Conservation (phyloP, 2,329 filamentous ascomycete genomes). For the Drechslerella dactyloides region DNA sequence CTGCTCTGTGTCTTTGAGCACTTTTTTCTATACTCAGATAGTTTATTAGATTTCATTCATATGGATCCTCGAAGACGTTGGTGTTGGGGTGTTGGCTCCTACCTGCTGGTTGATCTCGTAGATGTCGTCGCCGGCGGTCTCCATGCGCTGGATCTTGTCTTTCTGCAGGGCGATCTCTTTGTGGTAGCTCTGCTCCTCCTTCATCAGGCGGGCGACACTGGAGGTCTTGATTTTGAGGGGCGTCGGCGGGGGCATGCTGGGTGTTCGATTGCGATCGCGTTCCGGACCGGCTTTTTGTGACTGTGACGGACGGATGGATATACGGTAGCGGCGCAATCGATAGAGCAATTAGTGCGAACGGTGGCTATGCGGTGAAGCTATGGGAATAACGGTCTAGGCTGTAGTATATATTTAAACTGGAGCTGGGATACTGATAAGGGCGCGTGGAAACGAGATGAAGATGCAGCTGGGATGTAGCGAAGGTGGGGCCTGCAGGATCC, state of each 20-base stretch:
- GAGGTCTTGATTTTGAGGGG: slow-evolving; percentile 79
- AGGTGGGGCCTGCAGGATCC: slow-evolving; percentile 2
- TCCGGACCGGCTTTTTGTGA: too few species aligned
- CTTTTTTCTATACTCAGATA: slow-evolving; percentile 68
- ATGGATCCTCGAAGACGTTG: slow-evolving; percentile 1
- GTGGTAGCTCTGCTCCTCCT: slow-evolving; percentile 90
- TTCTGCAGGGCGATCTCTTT: slow-evolving; percentile 80
- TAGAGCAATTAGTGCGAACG: too few species aligned
- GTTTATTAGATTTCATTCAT: slow-evolving; percentile 6
- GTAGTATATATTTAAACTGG: too few species aligned
- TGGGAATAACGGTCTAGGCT: too few species aligned
- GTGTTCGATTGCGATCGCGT: not conserved
- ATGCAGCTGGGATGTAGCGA: not conserved
- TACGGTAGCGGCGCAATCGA: too few species aligned
- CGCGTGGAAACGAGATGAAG: not conserved
- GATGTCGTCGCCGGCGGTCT: slow-evolving; percentile 64
- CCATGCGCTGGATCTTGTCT: slow-evolving; percentile 72
- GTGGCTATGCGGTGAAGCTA: too few species aligned
- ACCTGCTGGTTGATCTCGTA: slow-evolving; percentile 92
- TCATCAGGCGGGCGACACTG: slow-evolving; percentile 81
- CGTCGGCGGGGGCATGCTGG: slow-evolving; percentile 74
- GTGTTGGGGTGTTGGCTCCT: slow-evolving; percentile 42
- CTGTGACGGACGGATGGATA: too few species aligned
- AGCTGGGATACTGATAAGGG: too few species aligned
- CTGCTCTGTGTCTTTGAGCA: slow-evolving; percentile 83